Evolutionary conservation across 148 eudicot species (phyloP).

Genomic region (Camellia granthamiana): DNA sequence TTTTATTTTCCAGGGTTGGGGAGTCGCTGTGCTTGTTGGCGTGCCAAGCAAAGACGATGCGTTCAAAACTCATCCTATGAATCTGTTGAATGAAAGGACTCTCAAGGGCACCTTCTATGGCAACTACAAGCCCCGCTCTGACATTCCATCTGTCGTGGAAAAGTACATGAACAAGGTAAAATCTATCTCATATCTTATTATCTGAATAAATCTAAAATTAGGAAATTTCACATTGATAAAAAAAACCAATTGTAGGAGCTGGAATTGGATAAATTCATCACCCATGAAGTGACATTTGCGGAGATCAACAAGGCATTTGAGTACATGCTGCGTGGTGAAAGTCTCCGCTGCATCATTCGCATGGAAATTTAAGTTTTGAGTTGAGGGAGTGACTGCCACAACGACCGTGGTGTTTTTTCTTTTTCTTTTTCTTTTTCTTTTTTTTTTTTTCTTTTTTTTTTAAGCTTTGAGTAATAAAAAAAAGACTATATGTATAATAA

Average conservation of each 20-base stretch:
- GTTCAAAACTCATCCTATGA: slow-evolving; percentile 47
- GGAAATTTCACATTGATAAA: neutral
- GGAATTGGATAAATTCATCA: slow-evolving; percentile 56
- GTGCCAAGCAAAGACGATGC: slow-evolving; percentile 52
- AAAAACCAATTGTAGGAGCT: slow-evolving; percentile 22
- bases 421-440: too few relatives aligned
- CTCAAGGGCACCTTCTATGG: slow-evolving; percentile 58
- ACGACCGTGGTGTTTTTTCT: too few relatives aligned
- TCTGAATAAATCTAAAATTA: neutral
- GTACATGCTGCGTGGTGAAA: slow-evolving; percentile 43
- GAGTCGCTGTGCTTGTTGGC: slow-evolving; percentile 58
- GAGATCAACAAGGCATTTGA: slow-evolving; percentile 72
- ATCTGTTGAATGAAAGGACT: slow-evolving; percentile 46
- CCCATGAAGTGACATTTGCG: slow-evolving; percentile 43
- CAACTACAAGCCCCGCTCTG: slow-evolving; percentile 47
- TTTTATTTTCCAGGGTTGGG: slow-evolving; percentile 42
- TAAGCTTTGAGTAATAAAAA: too few relatives aligned
- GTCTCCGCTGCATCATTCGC: slow-evolving; percentile 56
- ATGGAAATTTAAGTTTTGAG: slow-evolving; percentile 26
- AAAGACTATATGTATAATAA: too few relatives aligned
- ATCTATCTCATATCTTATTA: neutral
- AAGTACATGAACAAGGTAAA: slow-evolving; percentile 62
- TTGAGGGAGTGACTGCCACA: too few relatives aligned
- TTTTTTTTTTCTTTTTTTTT: too few relatives aligned
- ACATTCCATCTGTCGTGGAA: slow-evolving; percentile 51